Evolutionary conservation across 495 filamentous ascomycete species (phyloP), one percentile per base, ranked within the genome.

Genomic region (Pyrenula aspistea): DNA sequence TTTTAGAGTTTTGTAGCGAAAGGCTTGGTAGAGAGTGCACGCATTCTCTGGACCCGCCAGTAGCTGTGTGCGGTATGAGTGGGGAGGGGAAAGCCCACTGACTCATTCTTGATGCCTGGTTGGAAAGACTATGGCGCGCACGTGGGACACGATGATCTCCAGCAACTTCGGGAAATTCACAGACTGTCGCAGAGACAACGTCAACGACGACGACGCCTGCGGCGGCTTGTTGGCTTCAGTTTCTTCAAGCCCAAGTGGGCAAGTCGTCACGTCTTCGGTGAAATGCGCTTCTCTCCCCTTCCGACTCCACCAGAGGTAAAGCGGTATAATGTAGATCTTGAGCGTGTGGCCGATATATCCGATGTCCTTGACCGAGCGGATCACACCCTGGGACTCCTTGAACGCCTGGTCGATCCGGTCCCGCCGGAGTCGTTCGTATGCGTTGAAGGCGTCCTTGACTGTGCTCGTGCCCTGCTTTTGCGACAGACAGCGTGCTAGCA

Each of bases 361-460:
- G 4, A 42, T 42, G 31, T 42, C 15, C 31, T 42, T 42, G 31
- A 15, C 15, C 4, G 31, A 42, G 31, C 31, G 4, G 31, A 42
- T 15, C 8, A 42, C 31, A 15, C 31, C 31, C 31, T 42, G 64
- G 1, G 78, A 77, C 50, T 79, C 75, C 31, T 76, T 68, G 67
- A 81, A 83, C 0, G 77, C 74, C 11, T 59, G 61, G 53, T 79
- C 69, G 60, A 85, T 79, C 24, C 72, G 69, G 0, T 63, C 65
- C 22, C 77, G 68, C 10, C 81, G 68, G 1, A 80, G 65, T 12
- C 62, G 60, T 57, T 82, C 80, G 61, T 81, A 83, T 2, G 71
- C 71, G 25, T 72, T 65, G 57, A 85, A 82, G 0, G 71, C 67
- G 55, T 71, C 70, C 1, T 66, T 55, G 19, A 81, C 15, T 15